Conservation (phyloP, 306 rosid species). For the Lablab purpureus region DNA sequence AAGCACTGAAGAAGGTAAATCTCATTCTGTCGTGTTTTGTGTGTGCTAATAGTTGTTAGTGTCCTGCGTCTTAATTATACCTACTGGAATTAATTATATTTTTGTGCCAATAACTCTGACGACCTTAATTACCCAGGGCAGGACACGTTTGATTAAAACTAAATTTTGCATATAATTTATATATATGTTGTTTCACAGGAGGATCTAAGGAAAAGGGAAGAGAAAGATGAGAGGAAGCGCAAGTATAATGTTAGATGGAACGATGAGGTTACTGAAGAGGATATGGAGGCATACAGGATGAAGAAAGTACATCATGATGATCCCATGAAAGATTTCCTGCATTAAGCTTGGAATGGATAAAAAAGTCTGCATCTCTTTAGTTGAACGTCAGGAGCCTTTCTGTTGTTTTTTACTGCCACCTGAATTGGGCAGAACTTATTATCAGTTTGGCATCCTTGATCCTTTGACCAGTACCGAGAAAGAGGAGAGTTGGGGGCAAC, state of each 20-base stretch:
- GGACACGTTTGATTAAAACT: background rate
- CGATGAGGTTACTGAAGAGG: slow-evolving; percentile 43
- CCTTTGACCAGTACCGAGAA: background rate
- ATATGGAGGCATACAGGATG: slow-evolving; percentile 46
- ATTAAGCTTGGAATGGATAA: background rate
- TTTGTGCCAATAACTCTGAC: background rate
- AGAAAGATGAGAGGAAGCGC: slow-evolving; percentile 48
- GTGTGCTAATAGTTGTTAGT: background rate
- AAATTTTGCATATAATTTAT: slow-evolving; percentile 14
- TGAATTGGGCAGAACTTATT: background rate
- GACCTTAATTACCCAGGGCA: slow-evolving; percentile 16
- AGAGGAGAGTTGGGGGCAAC: background rate
- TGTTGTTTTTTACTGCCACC: background rate
- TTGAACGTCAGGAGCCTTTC: background rate
- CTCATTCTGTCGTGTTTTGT: background rate
- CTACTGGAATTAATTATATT: background rate
- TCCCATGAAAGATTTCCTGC: slow-evolving; percentile 38
- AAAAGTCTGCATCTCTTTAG: background rate
- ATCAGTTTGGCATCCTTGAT: background rate
- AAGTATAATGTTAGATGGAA: slow-evolving; percentile 45
- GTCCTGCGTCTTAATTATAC: background rate
- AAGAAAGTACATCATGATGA: slow-evolving; percentile 45
- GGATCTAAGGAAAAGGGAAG: slow-evolving; percentile 42
- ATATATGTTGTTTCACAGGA: slow-evolving; percentile 18
- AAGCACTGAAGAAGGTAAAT: slow-evolving; percentile 45